phyloP scores from a whole-genome alignment of 257 asterid genomes.

The Jacaranda mimosifolia region DNA sequence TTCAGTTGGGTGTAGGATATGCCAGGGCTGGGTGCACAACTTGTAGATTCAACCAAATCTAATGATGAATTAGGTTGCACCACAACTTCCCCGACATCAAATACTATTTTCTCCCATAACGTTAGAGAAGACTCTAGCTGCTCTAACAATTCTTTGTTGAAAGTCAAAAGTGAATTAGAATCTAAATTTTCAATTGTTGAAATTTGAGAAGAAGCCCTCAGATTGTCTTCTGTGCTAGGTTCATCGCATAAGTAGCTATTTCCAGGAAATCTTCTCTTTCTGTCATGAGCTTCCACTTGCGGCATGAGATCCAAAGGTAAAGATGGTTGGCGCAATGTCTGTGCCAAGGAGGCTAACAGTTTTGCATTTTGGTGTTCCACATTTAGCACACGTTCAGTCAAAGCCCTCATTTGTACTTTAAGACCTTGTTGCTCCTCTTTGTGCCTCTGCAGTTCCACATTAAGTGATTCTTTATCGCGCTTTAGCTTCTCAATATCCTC shows the following conservation, averaged over 20 bases:
- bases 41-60: slow-evolving; percentile 58
- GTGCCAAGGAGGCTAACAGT: slow-evolving; percentile 66
- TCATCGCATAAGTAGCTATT: slow-evolving; percentile 54
- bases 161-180: slow-evolving; percentile 50
- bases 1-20: slow-evolving; percentile 65
- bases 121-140: slow-evolving; percentile 66
- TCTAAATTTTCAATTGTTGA: slow-evolving; percentile 47
- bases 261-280: slow-evolving; percentile 78
- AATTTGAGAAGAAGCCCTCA: slow-evolving; percentile 47
- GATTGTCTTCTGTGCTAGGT: slow-evolving; percentile 45
- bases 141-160: slow-evolving; percentile 58
- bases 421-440: slow-evolving; percentile 64
- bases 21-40: slow-evolving; percentile 58
- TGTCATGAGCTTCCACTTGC: slow-evolving; percentile 52
- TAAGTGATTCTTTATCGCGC: slow-evolving; percentile 62
- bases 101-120: slow-evolving; percentile 68
- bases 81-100: slow-evolving; percentile 52
- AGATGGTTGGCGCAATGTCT: slow-evolving; percentile 51
- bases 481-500: slow-evolving; percentile 72
- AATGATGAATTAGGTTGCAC: slow-evolving; percentile 48
- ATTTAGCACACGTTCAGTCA: slow-evolving; percentile 55
- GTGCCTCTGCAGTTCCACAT: slow-evolving; percentile 57
- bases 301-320: slow-evolving; percentile 48
- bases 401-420: slow-evolving; percentile 48
- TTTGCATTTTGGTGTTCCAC: slow-evolving; percentile 55